Base-by-base conservation (phyloP, 139 green algal genomes). In the Closterium sp. region DNA sequence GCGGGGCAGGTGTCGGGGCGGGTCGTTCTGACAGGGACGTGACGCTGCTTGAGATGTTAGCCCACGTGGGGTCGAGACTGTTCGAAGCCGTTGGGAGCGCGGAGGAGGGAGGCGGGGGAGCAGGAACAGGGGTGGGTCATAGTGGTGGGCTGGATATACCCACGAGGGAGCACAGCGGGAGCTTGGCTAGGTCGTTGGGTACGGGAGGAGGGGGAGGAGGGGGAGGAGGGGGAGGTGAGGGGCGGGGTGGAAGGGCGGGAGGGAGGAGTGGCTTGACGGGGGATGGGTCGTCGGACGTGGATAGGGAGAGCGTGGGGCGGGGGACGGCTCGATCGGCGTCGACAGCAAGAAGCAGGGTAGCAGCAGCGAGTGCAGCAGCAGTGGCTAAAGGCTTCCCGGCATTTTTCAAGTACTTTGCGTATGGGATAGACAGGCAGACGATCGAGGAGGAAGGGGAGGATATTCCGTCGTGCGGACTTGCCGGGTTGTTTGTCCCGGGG, bases 351-450 rank as follows among this genome's bases (percentile, higher is more conserved):
- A 34, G n/a, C 7, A 86, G 83, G 83, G 30, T 86, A 9, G 30
- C 30, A 19, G 83, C 83, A 32, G 83, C 30, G 3, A 32, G n/a
- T 33, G 30, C 30, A 33, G 83, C 83, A 32, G 83, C 30, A 33
- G 83, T 86, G 7, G n/a, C 83, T 12, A 33, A 33, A 32, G 83
- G 83, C 4, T 86, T 86, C 12, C 83, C 83, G 30, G 30, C 30
- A 3, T 86, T 86, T 86, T 86, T 86, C 83, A 86, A 86, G n/a
- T 86, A 86, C 31, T 86, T 86, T 8, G 83, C 83, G 1, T 86
- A 86, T 86, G 83, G 83, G 30, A 86, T 86, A 0, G 83, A 86
- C n/a, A 0, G 83, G 83, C n/a, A 86, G 30, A 86, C 83, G 30
- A 86, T 86, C 1, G 83, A 86, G 6, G 83, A 86, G 1, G 83